Evolutionary conservation across 2,329 filamentous ascomycete species (phyloP), one percentile per base, ranked within the genome.

Genomic region (Cladosporium austrohemisphaericum): DNA sequence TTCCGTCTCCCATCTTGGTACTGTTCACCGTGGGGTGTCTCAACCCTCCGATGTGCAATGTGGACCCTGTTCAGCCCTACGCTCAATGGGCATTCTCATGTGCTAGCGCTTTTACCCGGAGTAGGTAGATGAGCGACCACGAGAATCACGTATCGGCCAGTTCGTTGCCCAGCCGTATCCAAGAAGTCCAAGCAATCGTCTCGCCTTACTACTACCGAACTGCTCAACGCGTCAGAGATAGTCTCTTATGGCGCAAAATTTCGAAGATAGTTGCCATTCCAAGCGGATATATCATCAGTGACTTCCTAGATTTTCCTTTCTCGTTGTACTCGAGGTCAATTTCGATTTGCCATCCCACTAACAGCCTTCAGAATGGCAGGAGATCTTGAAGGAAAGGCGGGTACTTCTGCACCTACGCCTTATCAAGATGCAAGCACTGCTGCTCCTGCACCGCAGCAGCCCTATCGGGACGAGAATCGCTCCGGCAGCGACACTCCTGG

Each of bases 301-400:
- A 4, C 32, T 13, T 18, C 18, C 7, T 7, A 13, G 13, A 14
- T 4, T 26, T 41, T 9, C 23, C 11, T 16, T 18, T 26, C 4
- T 26, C 11, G 8, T 26, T 28, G 13, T n/a, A 13, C n/a, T n/a
- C n/a, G n/a, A n/a, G n/a, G n/a, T n/a, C n/a, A n/a, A 13, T 5
- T 31, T n/a, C 29, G 14, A 31, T 5, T 5, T 6, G 5, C 5
- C 5, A 31, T n/a, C n/a, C n/a, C 29, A 5, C 29, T 13, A 31
- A 31, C 29, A 31, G 14, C 11, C 25, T 11, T 11, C 6, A 28
- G 11, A 11, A 41, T 41, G 37, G 37, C 37, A 3, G n/a, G 37
- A 28, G 37, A 41, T 11, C 20, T 41, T 23, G 37, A 41, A 41
- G 22, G 11, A 14, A 41, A 41, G 22, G 37, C 37, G 14, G 29